Conservation (phyloP, 2,329 filamentous ascomycete genomes). For the Neonectria ditissima region DNA sequence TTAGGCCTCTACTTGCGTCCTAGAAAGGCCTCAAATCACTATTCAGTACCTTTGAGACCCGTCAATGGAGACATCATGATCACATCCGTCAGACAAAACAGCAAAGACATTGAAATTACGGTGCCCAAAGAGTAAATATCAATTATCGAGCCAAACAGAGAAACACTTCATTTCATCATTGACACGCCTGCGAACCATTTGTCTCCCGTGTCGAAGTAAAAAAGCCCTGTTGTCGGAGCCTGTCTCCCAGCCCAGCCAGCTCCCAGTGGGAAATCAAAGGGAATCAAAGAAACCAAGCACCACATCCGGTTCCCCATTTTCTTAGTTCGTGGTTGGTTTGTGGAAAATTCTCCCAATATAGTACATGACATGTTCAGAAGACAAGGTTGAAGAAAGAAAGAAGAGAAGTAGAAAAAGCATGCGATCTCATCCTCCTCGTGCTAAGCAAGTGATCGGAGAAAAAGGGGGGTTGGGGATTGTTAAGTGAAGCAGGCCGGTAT, state of each 20-base stretch:
- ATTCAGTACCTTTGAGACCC: neutral
- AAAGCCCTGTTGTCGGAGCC: slow-evolving; percentile 28
- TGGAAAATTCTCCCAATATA: slow-evolving; percentile 34
- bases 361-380: slow-evolving; percentile 37
- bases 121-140: slow-evolving; percentile 21
- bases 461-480: slow-evolving; percentile 12
- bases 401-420: slow-evolving; percentile 36
- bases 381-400: slow-evolving; percentile 33
- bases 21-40: neutral
- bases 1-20: neutral
- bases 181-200: slow-evolving; percentile 36
- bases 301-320: slow-evolving; percentile 18
- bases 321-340: slow-evolving; percentile 19
- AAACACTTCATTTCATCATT: slow-evolving; percentile 47
- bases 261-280: slow-evolving; percentile 24
- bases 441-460: slow-evolving; percentile 24
- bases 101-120: neutral
- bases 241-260: slow-evolving; percentile 34
- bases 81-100: neutral
- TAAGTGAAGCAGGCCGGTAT: slow-evolving; percentile 26
- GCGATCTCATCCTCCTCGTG: slow-evolving; percentile 18
- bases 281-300: slow-evolving; percentile 31
- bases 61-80: neutral
- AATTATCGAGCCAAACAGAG: slow-evolving; percentile 33
- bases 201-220: slow-evolving; percentile 23